Evolutionary conservation across 2,329 filamentous ascomycete genomes (phyloP).

Genomic region (Colletotrichum horii): DNA sequence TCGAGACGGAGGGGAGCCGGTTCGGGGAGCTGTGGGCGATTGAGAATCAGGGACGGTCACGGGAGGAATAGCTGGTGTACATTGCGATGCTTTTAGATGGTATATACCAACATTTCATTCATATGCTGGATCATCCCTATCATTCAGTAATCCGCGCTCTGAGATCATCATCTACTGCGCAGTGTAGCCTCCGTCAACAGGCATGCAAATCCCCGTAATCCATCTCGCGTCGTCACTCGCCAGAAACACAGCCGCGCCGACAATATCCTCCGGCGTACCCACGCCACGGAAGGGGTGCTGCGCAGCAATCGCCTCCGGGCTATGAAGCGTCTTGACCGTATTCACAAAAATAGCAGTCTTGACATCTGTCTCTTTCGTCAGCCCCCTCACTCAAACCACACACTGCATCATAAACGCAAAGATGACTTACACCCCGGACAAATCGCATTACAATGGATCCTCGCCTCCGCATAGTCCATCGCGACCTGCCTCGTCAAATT

Average conservation of each 20-base stretch:
- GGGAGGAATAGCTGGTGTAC: neutral
- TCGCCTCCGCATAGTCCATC: slow-evolving; percentile 50
- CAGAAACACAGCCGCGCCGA: neutral
- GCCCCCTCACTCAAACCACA: neutral
- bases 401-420: neutral
- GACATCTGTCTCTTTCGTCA: neutral
- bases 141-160: too few relatives aligned
- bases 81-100: neutral
- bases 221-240: neutral
- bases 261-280: neutral
- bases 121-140: neutral
- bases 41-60: slow-evolving; percentile 9
- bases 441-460: slow-evolving; percentile 58
- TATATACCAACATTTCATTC: rapidly evolving
- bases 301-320: neutral
- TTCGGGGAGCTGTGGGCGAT: slow-evolving; percentile 38
- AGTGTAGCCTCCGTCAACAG: neutral
- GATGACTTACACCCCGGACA: slow-evolving; percentile 51
- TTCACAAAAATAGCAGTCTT: neutral
- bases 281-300: neutral
- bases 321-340: neutral
- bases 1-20: slow-evolving; percentile 27
- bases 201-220: neutral
- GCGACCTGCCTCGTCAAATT: slow-evolving; percentile 54
- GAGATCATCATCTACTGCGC: neutral